These are phyloP conservation scores for Neophaeococcomyces mojaviensis DNA, from an alignment of 2,329 filamentous ascomycete species.

Conservation along the genomic window DNA sequence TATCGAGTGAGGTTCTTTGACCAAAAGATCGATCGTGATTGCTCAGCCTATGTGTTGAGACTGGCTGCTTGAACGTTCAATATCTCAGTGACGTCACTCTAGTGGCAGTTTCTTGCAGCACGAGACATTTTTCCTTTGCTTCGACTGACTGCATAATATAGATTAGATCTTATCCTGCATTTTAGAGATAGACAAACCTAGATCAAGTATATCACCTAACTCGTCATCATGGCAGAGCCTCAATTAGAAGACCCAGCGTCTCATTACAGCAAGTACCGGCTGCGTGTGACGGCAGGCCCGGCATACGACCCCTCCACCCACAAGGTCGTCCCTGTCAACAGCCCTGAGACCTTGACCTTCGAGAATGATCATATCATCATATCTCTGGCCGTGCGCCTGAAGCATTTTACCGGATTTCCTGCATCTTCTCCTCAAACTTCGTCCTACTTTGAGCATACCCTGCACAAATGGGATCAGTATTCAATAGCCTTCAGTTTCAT, in stretches of 20 bases:
- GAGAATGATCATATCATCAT: conserved; percentile 58
- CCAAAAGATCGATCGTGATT: no score
- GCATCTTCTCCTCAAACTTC: conserved; percentile 59
- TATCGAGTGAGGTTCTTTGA: no score
- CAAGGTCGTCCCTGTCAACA: conserved; percentile 68
- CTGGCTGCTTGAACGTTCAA: no score
- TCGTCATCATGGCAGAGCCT: conserved; percentile 5
- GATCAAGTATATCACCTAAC: no score
- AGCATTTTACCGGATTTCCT: conserved; percentile 62
- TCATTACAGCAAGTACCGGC: conserved; percentile 48
- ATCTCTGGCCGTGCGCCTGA: conserved; percentile 68
- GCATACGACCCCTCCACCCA: conserved; percentile 68
- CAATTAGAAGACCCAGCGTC: conserved; percentile 8
- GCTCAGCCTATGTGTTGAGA: no score
- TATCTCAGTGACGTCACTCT: no score
- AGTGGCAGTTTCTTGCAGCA: no score
- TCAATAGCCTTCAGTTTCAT: conserved; percentile 72
- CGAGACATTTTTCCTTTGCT: no score
- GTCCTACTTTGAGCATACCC: conserved; percentile 66
- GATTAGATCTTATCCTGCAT: no score
- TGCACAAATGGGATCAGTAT: conserved; percentile 72
- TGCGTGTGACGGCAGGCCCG: conserved; percentile 74
- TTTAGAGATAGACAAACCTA: no score
- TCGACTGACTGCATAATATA: no score
- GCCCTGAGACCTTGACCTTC: conserved; percentile 54